Evolutionary conservation across 257 asterid genomes (phyloP).

Genomic region (Solanum pinnatisectum): DNA sequence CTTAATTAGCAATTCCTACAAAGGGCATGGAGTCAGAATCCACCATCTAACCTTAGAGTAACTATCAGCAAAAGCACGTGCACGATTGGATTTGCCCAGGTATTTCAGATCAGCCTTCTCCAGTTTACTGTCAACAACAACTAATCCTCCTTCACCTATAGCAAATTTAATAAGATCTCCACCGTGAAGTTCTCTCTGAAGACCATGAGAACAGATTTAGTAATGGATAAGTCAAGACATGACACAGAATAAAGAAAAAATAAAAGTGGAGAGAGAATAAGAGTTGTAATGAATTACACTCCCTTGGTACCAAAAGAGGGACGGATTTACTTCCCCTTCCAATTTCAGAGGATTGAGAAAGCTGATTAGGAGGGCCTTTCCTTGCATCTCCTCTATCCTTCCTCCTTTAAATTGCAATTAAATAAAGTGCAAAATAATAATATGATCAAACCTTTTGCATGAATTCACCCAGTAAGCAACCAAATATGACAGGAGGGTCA

Average conservation of each 20-base stretch:
- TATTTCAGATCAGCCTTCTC: constrained; percentile 80
- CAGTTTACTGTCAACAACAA: constrained; percentile 56
- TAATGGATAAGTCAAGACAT: neutral
- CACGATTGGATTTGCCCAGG: constrained; percentile 69
- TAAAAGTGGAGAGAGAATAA: neutral
- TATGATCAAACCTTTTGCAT: constrained; percentile 51
- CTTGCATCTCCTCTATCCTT: neutral
- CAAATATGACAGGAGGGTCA: constrained; percentile 69
- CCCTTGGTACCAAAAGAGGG: neutral
- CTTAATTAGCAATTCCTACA: neutral
- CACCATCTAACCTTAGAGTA: constrained; percentile 69
- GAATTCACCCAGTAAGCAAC: constrained; percentile 63
- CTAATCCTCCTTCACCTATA: constrained; percentile 47
- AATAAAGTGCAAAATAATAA: neutral
- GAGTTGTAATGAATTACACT: neutral
- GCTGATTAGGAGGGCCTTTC: neutral
- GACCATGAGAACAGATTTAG: constrained; percentile 5
- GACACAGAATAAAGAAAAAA: neutral
- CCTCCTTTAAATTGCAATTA: neutral
- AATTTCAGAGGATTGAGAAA: neutral
- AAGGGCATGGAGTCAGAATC: neutral
- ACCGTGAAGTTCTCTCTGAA: constrained; percentile 51
- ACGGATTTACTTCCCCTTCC: neutral
- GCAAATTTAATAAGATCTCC: constrained; percentile 75
- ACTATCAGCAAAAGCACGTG: constrained; percentile 86